Evolutionary conservation across 805 yeast species (phyloP).

Genomic region (Candida corydali): DNA sequence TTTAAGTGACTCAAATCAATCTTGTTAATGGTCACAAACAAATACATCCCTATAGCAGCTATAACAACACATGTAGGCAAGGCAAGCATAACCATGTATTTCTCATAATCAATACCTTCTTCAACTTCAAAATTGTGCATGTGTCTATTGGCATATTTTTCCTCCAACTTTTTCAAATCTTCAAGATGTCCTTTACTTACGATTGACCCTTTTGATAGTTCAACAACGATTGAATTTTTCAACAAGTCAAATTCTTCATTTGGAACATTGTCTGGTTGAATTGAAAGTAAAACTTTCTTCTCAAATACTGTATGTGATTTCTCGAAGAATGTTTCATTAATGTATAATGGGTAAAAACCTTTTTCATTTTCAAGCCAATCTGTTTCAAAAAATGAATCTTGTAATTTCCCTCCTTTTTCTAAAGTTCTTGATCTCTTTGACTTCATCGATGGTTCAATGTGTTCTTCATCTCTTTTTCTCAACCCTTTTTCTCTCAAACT

Average conservation of each 20-base stretch:
- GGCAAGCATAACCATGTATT: slow-evolving; percentile 60
- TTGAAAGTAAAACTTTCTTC: slow-evolving; percentile 57
- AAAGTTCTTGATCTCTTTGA: slow-evolving; percentile 29
- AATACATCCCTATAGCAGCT: slow-evolving; percentile 59
- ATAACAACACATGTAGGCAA: slow-evolving; percentile 65
- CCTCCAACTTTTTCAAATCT: slow-evolving; percentile 39
- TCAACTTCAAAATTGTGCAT: slow-evolving; percentile 27
- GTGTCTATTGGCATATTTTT: slow-evolving; percentile 18
- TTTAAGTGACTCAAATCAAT: slow-evolving; percentile 40
- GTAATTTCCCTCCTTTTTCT: slow-evolving; percentile 34
- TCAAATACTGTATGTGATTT: slow-evolving; percentile 35
- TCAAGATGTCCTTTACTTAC: slow-evolving; percentile 46
- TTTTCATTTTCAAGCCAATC: slow-evolving; percentile 64
- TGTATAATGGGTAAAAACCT: slow-evolving; percentile 62
- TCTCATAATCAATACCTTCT: slow-evolving; percentile 50
- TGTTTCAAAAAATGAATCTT: slow-evolving; percentile 54
- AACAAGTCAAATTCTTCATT: slow-evolving; percentile 65
- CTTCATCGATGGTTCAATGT: neutral
- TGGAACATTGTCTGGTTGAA: slow-evolving; percentile 65
- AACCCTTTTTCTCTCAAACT: slow-evolving; percentile 52
- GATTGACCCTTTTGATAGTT: slow-evolving; percentile 48
- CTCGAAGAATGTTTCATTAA: slow-evolving; percentile 60
- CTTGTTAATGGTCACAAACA: slow-evolving; percentile 55
- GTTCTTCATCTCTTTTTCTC: slow-evolving; percentile 31
- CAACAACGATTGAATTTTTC: slow-evolving; percentile 39